Conservation (phyloP, 1,284 basidiomycete species). For the Malassezia nana region DNA sequence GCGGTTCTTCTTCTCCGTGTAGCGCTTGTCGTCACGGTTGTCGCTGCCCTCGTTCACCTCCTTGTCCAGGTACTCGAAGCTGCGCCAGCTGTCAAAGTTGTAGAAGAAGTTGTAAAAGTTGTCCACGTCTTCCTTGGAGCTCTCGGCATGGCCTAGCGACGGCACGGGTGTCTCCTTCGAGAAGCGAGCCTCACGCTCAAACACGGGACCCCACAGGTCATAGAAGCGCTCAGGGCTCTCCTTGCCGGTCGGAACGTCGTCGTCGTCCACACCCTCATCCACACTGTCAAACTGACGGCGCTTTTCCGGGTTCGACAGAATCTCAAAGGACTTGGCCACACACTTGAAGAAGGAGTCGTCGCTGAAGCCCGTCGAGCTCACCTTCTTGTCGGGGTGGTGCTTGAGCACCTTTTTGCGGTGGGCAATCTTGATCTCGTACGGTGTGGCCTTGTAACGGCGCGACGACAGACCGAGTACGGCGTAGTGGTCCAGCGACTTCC, state of each 20-base stretch:
- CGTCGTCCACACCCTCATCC: slow-evolving; percentile 73
- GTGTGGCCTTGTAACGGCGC: slow-evolving; percentile 74
- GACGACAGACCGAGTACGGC: slow-evolving; percentile 86
- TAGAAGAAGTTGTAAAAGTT: slow-evolving; percentile 98
- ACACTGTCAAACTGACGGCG: slow-evolving; percentile 94
- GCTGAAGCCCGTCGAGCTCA: slow-evolving; percentile 59
- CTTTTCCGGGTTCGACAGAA: slow-evolving; percentile 74
- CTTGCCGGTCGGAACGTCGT: slow-evolving; percentile 46
- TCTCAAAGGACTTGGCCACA: slow-evolving; percentile 90
- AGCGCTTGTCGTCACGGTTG: slow-evolving; percentile 94
- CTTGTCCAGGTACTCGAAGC: slow-evolving; percentile 97
- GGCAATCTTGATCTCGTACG: slow-evolving; percentile 89
- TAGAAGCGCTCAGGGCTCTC: slow-evolving; percentile 58
- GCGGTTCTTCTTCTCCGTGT: slow-evolving; percentile 99
- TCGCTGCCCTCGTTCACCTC: slow-evolving; percentile 96
- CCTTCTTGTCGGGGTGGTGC: slow-evolving; percentile 99
- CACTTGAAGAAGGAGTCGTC: slow-evolving; percentile 99
- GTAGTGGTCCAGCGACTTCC: slow-evolving; percentile 99
- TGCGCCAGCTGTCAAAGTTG: slow-evolving; percentile 97
- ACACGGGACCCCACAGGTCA: slow-evolving; percentile 63
- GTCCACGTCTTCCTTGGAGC: slow-evolving; percentile 73
- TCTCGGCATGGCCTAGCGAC: slow-evolving; percentile 62
- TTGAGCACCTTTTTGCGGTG: slow-evolving; percentile 99
- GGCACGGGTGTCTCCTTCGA: slow-evolving; percentile 80
- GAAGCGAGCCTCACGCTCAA: slow-evolving; percentile 83